A percentile compares a stretch with the other conserved stretches of the same genome.
These are phyloP conservation scores for Camellia oleifera DNA, from an alignment of 179 eudicot genomes.

Conservation along the genomic window DNA sequence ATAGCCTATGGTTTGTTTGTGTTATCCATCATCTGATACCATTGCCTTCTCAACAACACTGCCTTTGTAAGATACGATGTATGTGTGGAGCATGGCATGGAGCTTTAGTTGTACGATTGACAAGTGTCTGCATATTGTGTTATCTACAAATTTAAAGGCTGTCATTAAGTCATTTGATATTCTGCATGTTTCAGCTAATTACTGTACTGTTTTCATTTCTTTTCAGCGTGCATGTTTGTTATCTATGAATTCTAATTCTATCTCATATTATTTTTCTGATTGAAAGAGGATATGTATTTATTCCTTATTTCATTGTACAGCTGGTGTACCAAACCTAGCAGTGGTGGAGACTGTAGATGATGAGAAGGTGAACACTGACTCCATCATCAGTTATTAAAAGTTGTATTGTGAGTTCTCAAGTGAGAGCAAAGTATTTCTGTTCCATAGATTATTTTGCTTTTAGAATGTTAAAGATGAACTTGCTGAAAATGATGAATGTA, in stretches of 20 bases:
- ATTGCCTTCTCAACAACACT: background rate
- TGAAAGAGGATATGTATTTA: constrained; percentile 6
- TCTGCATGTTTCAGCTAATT: background rate
- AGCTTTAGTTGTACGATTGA: background rate
- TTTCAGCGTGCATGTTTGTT: background rate
- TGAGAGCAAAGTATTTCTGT: background rate
- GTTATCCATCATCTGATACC: background rate
- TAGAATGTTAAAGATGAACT: background rate
- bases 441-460: background rate
- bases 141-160: background rate
- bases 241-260: background rate
- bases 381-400: background rate
- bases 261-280: constrained; percentile 2
- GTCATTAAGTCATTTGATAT: background rate
- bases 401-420: background rate
- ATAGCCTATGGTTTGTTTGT: background rate
- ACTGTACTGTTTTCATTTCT: background rate
- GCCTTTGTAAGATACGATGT: background rate
- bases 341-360: constrained; percentile 98
- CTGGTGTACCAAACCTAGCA: constrained; percentile 82
- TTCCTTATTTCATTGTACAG: constrained; percentile 40
- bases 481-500: background rate
- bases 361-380: constrained; percentile 65
- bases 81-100: background rate
- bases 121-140: background rate